These are phyloP conservation scores for Barnettozyma pratensis DNA, from an alignment of 805 yeast genomes.

Conservation along the genomic window DNA sequence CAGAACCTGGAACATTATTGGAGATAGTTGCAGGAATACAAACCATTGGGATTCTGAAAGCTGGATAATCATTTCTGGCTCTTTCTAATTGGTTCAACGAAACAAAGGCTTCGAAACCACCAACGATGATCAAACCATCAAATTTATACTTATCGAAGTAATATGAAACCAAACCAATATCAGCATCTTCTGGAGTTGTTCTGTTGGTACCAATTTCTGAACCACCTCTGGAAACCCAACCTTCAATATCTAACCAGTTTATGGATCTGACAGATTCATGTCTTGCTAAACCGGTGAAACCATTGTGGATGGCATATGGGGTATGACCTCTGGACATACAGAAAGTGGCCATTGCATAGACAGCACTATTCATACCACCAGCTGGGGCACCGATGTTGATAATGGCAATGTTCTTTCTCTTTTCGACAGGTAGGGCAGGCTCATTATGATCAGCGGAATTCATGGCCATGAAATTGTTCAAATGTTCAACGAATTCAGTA, in stretches of 20 bases:
- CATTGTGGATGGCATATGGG: constrained; percentile 67
- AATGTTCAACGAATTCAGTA: constrained; percentile 61
- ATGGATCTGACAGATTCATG: constrained; percentile 57
- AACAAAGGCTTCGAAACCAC: constrained; percentile 80
- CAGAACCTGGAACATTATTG: constrained; percentile 79
- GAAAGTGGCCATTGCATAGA: constrained; percentile 66
- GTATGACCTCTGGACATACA: constrained; percentile 73
- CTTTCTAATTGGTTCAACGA: constrained; percentile 61
- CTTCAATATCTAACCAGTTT: constrained; percentile 64
- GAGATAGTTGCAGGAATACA: constrained; percentile 77
- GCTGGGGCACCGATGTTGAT: constrained; percentile 80
- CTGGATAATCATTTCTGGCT: constrained; percentile 58
- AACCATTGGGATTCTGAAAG: constrained; percentile 73
- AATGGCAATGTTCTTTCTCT: constrained; percentile 61
- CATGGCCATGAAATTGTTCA: constrained; percentile 57
- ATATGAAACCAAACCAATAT: constrained; percentile 67
- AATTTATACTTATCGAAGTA: constrained; percentile 62
- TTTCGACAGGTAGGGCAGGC: constrained; percentile 48
- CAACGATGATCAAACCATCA: constrained; percentile 69
- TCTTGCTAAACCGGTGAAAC: constrained; percentile 65
- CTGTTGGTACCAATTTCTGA: constrained; percentile 81
- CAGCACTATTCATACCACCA: constrained; percentile 75
- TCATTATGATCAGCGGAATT: constrained; percentile 64
- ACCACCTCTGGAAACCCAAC: constrained; percentile 74
- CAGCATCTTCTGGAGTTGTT: constrained; percentile 57